Base-by-base conservation (phyloP, 495 filamentous ascomycete genomes). In the Podospora conica region DNA sequence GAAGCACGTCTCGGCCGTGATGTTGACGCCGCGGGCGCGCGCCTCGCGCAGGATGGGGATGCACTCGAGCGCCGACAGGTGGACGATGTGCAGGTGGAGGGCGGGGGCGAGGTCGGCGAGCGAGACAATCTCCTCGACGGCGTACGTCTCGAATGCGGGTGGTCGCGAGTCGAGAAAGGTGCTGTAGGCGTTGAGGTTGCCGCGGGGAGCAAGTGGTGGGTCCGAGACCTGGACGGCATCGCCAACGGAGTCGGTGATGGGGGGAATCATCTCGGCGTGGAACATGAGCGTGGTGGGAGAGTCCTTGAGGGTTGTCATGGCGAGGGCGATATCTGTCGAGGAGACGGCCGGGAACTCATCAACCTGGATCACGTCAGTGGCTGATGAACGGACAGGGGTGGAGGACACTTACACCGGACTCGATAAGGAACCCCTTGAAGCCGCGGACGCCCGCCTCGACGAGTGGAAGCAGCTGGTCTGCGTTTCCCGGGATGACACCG, bases 1-100 rank as follows among this genome's bases (percentile, higher is more conserved):
- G 85, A 96, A 97, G 81, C 95, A 98, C 10, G 95, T 98, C 76
- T 98, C 95, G 25, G 95, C 94, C 2, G 95, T 96, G 79, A 98
- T 90, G 64, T 94, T 92, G 68, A 97, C 74, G 48, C 95, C 95
- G 1, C 80, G 76, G n/a, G 83, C 79, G 60, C 92, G 87, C 29
- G 95, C 95, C 69, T 88, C 84, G 56, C 88, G 86, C 55, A 98
- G 81, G n/a, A 96, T 72, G 0, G 93, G 92, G 63, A 97, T 95
- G n/a, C 90, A 91, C 72, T 97, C 91, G 63, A 92, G 89, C 11
- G 95, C 95, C 1, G 91, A 95, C 29, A 98, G 85, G 71, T 98
- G 95, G 31, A 98, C 95, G 63, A 98, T 96, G 80, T 98, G 95
- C 58, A 98, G 77, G 53, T 88, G 90, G 2, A 98, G 88, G 6